Base-by-base conservation (phyloP, 805 yeast species). In the Alloascoidea hylecoeti region DNA sequence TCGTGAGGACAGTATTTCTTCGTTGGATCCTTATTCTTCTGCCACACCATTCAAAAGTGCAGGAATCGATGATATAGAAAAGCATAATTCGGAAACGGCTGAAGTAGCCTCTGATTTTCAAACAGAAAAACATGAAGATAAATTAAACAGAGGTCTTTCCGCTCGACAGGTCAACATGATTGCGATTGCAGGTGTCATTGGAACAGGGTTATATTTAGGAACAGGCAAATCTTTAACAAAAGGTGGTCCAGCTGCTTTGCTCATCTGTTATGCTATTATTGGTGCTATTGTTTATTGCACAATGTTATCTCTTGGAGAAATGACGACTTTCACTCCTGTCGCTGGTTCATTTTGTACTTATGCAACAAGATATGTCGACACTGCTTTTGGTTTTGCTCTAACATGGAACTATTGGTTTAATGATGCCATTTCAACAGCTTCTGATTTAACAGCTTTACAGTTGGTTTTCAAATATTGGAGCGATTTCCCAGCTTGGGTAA, bases 171-270 rank as follows among this genome's bases (percentile, higher is more conserved):
- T 78, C 43, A 68, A 74, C 42, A 75, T 78, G 73, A 75, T 80
- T 48, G 80, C 88, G 18, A 60, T 80, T 36, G 86, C 84, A 38
- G 82, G 86, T 38, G 81, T 84, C 39, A 75, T 79, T 41, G 92
- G 89, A 49, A 79, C 88, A 13, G 76, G 76, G 30, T 49, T 71
- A 33, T 70, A 66, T 46, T 49, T 70, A 27, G 68, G 73, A 15
- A 63, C 71, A 0, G 73, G 75, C 15, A 62, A 61, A 33, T 60
- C 75, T 6, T 56, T 74, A 38, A 58, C 61, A 18, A 55, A 45
- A 6, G 75, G 72, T 35, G 75, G 76, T 4, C 73, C 75, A 9
- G 72, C 68, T 3, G 63, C 75, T 2, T 51, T 72, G 48, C 52
- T 74, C 34, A 55, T 74, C 34, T 64, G 70, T 36, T 74, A 66